Conservation (phyloP, 192 early-diverging fungal species). For the Rhizoclosmatium sp. region DNA sequence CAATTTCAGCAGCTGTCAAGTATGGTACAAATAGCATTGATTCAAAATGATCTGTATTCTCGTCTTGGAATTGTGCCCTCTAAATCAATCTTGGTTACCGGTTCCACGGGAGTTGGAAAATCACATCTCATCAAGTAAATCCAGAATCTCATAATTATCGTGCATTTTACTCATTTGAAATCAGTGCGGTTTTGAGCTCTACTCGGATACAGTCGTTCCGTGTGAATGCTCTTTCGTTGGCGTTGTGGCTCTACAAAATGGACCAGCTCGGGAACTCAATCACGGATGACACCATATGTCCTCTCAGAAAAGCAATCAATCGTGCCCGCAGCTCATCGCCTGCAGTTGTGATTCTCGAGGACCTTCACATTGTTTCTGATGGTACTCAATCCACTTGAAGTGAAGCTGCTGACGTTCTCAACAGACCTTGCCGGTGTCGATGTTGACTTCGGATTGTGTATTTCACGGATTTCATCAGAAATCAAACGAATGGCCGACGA, state of each 20-base stretch:
- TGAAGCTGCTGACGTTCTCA: background rate
- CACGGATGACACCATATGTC: background rate
- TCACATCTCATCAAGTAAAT: slow-evolving; percentile 16
- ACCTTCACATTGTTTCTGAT: background rate
- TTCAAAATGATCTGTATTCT: slow-evolving; percentile 3
- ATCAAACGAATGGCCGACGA: background rate
- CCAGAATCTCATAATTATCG: background rate
- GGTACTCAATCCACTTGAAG: background rate
- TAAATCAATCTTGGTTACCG: slow-evolving; percentile 1
- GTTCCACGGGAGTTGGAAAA: slow-evolving; percentile 18
- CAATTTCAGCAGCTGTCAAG: too few species aligned
- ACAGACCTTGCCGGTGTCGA: background rate
- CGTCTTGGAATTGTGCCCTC: slow-evolving; percentile 13
- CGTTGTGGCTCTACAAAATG: background rate
- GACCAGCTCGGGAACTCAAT: slow-evolving; percentile 8
- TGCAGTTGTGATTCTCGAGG: slow-evolving; percentile 20
- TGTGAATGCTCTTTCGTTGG: slow-evolving; percentile 4
- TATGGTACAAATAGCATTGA: background rate
- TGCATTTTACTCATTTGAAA: background rate
- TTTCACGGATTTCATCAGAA: slow-evolving; percentile 1
- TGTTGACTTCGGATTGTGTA: slow-evolving; percentile 4
- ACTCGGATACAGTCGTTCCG: background rate
- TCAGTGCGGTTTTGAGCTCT: background rate
- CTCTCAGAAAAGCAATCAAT: slow-evolving; percentile 21
- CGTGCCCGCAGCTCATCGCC: slow-evolving; percentile 10